Evolutionary conservation across 2,329 filamentous ascomycete genomes (phyloP), one percentile per base, ranked within the genome.

Genomic region (Plectosphaerella cucumerina): DNA sequence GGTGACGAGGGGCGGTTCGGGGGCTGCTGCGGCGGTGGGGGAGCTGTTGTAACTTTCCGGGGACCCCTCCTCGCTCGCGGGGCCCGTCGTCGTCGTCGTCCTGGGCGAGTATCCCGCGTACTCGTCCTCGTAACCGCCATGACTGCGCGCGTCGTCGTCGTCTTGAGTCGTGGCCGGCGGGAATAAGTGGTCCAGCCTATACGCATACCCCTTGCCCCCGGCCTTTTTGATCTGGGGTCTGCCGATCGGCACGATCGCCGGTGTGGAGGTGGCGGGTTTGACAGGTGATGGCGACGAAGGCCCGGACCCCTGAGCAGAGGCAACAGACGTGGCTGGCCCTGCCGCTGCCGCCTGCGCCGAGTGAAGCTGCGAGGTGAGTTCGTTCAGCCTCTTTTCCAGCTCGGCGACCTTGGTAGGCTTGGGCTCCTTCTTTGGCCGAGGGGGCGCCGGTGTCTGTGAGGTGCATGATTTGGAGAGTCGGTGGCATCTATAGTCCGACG

Each of bases 321-420:
- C 35, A 11, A 44, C 43, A 21, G 35, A 20, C 17, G 23, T 26
- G 17, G 43, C 10, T 6, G 14, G 37, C 20, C 4, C 11, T 12
- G n/a, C 39, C 12, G 14, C 42, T 14, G 20, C 54, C 50, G 17
- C 41, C 49, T 51, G 47, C 31, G 58, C 59, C 11, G 59, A 59
- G 53, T 70, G 67, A 41, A 78, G 67, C 47, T 74, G 71, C 2
- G 71, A 72, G 3, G 73, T 75, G 50, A 79, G 64, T 59, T 77
- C 73, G 52, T 78, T 69, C 1, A 79, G 67, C 1, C 75, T 68
- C 60, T 72, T 73, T 61, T 79, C 76, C 11, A 79, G 67, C 61
- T 78, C 75, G 17, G 75, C 70, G 39, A 79, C 75, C 44, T 75
- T 66, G 17, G 73, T 78, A 15, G 74, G 66, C 61, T 74, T 76